phyloP scores from a whole-genome alignment of 2,329 filamentous ascomycete genomes.

The Paecilomyces sp. region DNA sequence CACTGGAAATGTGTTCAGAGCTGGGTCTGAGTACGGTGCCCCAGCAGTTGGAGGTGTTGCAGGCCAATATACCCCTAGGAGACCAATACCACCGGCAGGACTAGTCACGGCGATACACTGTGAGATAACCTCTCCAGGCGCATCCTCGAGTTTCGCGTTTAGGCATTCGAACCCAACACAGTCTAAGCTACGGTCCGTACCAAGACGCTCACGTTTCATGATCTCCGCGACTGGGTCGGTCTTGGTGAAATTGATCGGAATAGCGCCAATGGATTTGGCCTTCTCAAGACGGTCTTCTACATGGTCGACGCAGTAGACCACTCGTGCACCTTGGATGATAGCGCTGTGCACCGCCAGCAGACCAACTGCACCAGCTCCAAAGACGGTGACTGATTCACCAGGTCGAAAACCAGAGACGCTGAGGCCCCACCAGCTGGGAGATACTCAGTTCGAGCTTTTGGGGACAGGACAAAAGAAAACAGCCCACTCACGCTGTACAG shows the following conservation, averaged over 20 bases:
- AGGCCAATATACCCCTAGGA: neutral
- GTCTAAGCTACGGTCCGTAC: neutral
- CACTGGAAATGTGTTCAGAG: neutral
- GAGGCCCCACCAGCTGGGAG: neutral
- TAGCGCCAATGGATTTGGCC: slow-evolving; percentile 56
- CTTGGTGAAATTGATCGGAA: slow-evolving; percentile 54
- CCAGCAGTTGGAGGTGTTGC: neutral
- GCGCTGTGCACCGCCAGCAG: slow-evolving; percentile 61
- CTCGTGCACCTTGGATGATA: slow-evolving; percentile 52
- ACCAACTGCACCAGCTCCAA: slow-evolving; percentile 59
- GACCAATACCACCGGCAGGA: neutral
- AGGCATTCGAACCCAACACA: slow-evolving; percentile 1
- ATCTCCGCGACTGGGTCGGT: slow-evolving; percentile 18
- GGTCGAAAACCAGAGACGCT: slow-evolving; percentile 51
- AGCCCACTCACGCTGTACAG: neutral
- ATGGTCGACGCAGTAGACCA: slow-evolving; percentile 57
- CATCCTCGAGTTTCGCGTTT: neutral
- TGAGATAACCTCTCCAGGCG: neutral
- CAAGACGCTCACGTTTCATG: neutral
- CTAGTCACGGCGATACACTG: neutral
- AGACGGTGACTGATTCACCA: slow-evolving; percentile 58
- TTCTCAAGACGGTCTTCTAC: slow-evolving; percentile 53
- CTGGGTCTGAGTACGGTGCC: neutral
- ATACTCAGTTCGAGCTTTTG: neutral
- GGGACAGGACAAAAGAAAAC: slow-evolving; percentile 4